These are phyloP conservation scores for Candolleomyces aberdarensis DNA, from an alignment of 768 basidiomycete genomes.

Conservation along the genomic window DNA sequence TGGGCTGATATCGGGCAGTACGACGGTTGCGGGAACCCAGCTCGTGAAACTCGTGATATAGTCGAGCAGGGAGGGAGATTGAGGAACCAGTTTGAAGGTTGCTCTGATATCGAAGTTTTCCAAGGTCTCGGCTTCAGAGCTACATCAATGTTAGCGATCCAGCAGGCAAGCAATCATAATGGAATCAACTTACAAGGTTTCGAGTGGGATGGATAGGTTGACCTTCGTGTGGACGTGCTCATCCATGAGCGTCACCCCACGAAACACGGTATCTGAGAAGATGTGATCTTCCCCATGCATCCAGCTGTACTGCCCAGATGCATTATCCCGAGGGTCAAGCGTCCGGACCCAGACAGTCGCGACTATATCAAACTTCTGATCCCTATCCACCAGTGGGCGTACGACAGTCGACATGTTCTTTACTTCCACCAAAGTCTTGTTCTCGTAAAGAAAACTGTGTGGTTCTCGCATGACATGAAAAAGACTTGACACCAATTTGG, in stretches of 20 bases:
- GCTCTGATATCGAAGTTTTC: constrained; percentile 32
- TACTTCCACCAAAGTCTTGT: not conserved
- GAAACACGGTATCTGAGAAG: constrained; percentile 28
- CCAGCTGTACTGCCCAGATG: not conserved
- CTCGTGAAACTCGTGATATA: constrained; percentile 26
- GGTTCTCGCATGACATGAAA: constrained; percentile 1
- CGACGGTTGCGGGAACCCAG: constrained; percentile 21
- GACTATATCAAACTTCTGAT: constrained; percentile 15
- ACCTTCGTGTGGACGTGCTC: constrained; percentile 20
- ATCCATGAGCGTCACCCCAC: constrained; percentile 22
- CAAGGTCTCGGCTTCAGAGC: constrained; percentile 22
- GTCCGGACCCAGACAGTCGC: constrained; percentile 16
- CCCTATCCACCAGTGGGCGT: constrained; percentile 12
- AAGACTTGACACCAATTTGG: not conserved
- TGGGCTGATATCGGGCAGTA: constrained; percentile 9
- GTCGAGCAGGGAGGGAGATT: constrained; percentile 26
- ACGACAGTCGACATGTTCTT: constrained; percentile 11
- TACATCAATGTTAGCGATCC: not conserved
- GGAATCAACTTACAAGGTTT: constrained; percentile 26
- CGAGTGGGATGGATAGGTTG: constrained; percentile 25
- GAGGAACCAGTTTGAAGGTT: constrained; percentile 32
- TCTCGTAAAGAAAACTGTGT: not conserved
- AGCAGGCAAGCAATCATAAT: not conserved
- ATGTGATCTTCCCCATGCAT: constrained; percentile 12
- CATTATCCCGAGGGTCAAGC: no score